Percentiles rank a stretch among this genome's conserved stretches.
Conservation (phyloP, 2,329 filamentous ascomycete genomes). For the Tolypocladium guangdongense region DNA sequence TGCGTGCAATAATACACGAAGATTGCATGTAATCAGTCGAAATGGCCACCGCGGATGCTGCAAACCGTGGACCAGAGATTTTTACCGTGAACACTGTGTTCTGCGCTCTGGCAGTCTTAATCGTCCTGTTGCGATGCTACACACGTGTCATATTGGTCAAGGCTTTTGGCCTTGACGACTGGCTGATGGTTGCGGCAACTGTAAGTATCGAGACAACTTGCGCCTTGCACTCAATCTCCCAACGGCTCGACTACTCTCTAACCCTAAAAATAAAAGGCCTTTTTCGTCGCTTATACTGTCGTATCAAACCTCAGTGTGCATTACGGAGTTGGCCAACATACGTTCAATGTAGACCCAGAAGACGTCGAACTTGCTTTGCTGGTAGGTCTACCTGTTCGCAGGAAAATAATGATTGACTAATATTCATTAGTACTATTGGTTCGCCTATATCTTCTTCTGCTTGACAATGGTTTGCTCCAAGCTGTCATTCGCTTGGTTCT, state of each 20-base stretch:
- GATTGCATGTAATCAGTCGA: neutral
- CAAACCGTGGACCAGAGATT: conserved; percentile 16
- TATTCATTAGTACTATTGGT: conserved; percentile 23
- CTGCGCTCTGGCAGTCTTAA: conserved; percentile 7
- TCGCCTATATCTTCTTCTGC: conserved; percentile 26
- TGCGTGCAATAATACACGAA: neutral
- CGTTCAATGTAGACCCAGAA: conserved; percentile 14
- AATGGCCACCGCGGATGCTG: neutral
- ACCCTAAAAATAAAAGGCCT: conserved; percentile 12
- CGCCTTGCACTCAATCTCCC: neutral
- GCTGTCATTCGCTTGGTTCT: conserved; percentile 30
- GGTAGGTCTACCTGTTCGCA: conserved; percentile 10
- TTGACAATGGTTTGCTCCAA: conserved; percentile 26
- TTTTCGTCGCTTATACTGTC: conserved; percentile 25
- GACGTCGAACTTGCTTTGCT: conserved; percentile 21
- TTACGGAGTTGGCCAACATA: conserved; percentile 29
- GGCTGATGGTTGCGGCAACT: conserved; percentile 1
- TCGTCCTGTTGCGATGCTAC: conserved; percentile 9
- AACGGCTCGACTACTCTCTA: neutral
- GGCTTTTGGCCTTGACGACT: conserved; percentile 4
- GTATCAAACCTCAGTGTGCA: conserved; percentile 19
- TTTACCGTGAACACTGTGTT: conserved; percentile 15
- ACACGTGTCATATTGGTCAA: conserved; percentile 3
- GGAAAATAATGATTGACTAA: neutral
- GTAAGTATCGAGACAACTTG: conserved; percentile 3